Conservation (phyloP, 352 stramenopile species). For the Saprolegnia diclina region DNA sequence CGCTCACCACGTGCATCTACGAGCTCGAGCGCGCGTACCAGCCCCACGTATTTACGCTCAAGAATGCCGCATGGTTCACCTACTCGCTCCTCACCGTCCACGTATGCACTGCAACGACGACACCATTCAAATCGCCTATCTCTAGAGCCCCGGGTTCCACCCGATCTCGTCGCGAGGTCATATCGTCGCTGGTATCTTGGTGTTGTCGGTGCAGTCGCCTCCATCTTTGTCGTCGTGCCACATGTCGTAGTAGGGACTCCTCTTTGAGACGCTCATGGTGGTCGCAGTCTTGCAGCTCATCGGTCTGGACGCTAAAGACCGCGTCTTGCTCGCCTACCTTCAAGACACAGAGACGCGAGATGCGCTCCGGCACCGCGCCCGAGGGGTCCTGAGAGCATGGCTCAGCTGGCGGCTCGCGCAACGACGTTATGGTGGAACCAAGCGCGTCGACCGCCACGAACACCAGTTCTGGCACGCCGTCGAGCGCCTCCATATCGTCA, state of each 20-base stretch:
- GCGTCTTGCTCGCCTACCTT: background rate
- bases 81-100: background rate
- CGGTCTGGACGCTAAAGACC: background rate
- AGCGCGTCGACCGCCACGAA: background rate
- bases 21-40: slow-evolving; percentile 1
- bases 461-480: background rate
- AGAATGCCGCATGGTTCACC: background rate
- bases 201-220: background rate
- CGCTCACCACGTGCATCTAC: background rate
- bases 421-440: too few species aligned
- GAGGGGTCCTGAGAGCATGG: background rate
- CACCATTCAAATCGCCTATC: too few species aligned
- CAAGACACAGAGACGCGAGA: background rate
- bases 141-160: background rate
- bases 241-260: background rate
- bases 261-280: background rate
- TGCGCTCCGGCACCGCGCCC: background rate
- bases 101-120: background rate
- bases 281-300: background rate
- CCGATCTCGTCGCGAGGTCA: background rate
- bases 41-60: background rate
- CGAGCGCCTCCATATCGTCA: background rate
- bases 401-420: background rate
- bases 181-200: background rate
- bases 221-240: background rate